Base-by-base conservation (phyloP, 2,329 filamentous ascomycete species). In the Fusarium haematococcum region DNA sequence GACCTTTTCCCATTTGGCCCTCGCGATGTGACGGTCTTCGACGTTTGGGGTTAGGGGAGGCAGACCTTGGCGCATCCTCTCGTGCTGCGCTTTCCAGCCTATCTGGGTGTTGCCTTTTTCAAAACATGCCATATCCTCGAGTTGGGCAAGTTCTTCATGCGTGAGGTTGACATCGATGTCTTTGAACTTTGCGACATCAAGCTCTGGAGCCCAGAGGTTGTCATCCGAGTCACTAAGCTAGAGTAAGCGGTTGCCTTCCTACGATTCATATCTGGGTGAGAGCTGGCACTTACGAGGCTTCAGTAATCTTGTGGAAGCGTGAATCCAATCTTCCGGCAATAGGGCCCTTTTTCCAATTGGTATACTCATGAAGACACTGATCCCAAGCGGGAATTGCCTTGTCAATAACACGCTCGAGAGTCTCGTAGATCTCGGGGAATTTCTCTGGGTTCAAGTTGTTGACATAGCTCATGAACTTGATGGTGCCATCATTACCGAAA, bases 401-500 rank as follows among this genome's bases (percentile, higher is more conserved):
- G 14, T 65, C 45, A 0, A 70, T 69, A 16, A 61, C 25, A 6
- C 23, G 30, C 18, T 70, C 68, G 0, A 70, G 9, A 1, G 50
- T 52, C 10, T 14, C 33, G 13, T 69, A 67, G 4, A 67, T 27
- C 2, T 37, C 20, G 9, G 63, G 14, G 25, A 57, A 67, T 23
- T 45, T 63, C 10, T 18, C 25, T 2, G 57, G 50, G 30, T 67
- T 64, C 8, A 69, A 41, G 25, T 67, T 69, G 11, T 63, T 63
- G 9, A 63, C 58, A 16, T 69, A 63, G 14, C 67, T 69, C 0
- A 35, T 63, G n/a, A 45, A 43, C 11, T 37, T 27, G 30, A 30
- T 25, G 37, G 56, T 65, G 2, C 62, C 62, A 25, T 65, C 35
- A 0, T 60, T 35, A 0, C 25, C 18, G 14, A 65, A 54, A 1